Percentiles rank a stretch among this genome's conserved stretches.
Evolutionary conservation across 139 green algal genomes (phyloP).

Genomic region (Chlamydomonas incerta): DNA sequence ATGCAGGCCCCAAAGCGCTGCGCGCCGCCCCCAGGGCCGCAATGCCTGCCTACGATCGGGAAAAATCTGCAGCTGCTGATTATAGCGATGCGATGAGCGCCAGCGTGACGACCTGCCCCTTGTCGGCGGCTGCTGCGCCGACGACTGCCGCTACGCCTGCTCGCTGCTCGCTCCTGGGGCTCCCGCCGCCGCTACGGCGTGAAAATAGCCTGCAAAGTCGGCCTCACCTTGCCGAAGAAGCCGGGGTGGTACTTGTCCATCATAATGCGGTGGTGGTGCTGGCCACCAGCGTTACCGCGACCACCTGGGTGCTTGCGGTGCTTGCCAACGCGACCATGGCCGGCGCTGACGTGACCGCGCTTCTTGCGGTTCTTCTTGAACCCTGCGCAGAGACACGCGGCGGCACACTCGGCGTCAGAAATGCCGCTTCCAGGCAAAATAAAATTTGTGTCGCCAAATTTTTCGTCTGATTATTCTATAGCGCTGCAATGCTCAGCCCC

Average conservation of each 20-base stretch:
- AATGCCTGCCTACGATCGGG: too few relatives aligned
- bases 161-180: background rate
- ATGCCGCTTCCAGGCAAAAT: background rate
- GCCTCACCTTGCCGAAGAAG: conserved; percentile 95
- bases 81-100: too few relatives aligned
- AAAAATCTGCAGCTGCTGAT: too few relatives aligned
- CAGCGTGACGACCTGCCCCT: background rate
- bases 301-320: conserved; percentile 98
- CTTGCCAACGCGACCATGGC: conserved; percentile 99
- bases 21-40: too few relatives aligned
- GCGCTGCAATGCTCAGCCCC: too few relatives aligned
- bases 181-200: background rate
- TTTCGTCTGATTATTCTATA: background rate
- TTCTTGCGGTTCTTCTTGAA: conserved; percentile 98
- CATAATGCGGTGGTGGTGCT: conserved; percentile 99
- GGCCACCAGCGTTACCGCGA: conserved; percentile 98
- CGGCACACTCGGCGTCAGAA: background rate
- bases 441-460: background rate
- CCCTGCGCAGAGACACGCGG: conserved; percentile 47
- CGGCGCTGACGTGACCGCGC: conserved; percentile 96
- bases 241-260: conserved; percentile 99
- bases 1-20: too few relatives aligned
- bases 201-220: too few relatives aligned
- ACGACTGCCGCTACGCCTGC: background rate
- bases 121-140: background rate